Percentiles rank a stretch among this genome's conserved stretches.
Evolutionary conservation across 2,329 filamentous ascomycete species (phyloP).

Genomic region (Colletotrichum sp.): DNA sequence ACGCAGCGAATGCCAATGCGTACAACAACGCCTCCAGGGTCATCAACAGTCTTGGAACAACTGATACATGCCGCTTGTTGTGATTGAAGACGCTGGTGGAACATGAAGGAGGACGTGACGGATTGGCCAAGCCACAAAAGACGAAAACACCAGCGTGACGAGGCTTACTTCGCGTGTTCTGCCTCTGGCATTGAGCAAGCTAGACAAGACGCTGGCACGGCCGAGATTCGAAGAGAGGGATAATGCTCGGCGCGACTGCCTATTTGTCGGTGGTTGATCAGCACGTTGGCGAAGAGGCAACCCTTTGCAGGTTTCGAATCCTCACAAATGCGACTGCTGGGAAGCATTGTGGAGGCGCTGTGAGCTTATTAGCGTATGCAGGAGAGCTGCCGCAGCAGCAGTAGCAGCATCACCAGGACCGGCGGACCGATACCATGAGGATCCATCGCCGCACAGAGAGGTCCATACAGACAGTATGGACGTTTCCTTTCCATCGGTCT

Average conservation of each 20-base stretch:
- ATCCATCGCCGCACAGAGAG: neutral
- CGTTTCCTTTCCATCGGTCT: neutral
- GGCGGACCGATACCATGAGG: neutral
- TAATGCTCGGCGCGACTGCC: neutral
- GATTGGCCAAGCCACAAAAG: neutral
- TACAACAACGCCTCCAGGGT: neutral
- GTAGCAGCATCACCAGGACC: neutral
- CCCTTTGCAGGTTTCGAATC: neutral
- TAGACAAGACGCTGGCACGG: neutral
- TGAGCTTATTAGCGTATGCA: neutral
- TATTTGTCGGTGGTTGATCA: neutral
- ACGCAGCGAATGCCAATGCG: conserved; percentile 4
- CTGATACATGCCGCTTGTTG: neutral
- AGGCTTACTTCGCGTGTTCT: neutral
- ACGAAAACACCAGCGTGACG: neutral
- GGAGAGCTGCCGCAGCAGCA: neutral
- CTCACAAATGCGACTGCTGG: neutral
- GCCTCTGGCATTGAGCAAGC: neutral
- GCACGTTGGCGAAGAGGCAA: neutral
- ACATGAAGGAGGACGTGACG: neutral
- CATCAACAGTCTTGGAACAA: neutral
- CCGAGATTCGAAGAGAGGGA: neutral
- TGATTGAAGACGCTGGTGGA: neutral
- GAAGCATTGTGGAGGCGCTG: neutral
- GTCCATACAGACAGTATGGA: neutral